A percentile compares a stretch with the other conserved stretches of the same genome.
phyloP scores from a whole-genome alignment of 257 asterid genomes.

The Hygrophila difformis region DNA sequence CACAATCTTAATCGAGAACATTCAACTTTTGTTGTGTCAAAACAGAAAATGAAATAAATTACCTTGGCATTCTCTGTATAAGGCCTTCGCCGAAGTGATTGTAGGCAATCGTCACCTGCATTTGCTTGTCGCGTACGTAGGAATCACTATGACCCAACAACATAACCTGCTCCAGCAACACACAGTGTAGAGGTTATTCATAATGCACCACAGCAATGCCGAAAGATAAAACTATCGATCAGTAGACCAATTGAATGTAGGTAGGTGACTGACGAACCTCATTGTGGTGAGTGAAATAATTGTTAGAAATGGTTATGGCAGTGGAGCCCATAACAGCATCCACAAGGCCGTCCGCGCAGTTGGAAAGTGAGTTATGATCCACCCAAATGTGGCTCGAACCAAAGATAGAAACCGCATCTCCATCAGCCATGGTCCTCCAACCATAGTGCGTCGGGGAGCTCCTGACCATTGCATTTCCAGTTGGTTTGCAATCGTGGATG shows the following conservation, averaged over 20 bases:
- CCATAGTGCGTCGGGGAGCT: slow-evolving; percentile 80
- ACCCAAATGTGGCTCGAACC: slow-evolving; percentile 92
- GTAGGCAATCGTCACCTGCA: slow-evolving; percentile 95
- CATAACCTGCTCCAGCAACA: slow-evolving; percentile 48
- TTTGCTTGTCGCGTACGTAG: slow-evolving; percentile 66
- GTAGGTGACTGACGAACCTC: slow-evolving; percentile 35
- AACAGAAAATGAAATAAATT: slow-evolving; percentile 5
- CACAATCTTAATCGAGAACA: not conserved
- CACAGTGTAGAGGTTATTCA: not conserved
- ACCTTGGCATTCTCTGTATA: slow-evolving; percentile 97
- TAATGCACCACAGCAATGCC: too few species aligned
- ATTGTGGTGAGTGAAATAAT: slow-evolving; percentile 79
- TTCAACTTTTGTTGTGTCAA: too few species aligned
- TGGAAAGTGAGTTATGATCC: slow-evolving; percentile 80
- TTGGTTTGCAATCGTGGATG: slow-evolving; percentile 76
- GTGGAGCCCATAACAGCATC: slow-evolving; percentile 98
- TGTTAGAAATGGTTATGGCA: slow-evolving; percentile 82
- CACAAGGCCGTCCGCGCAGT: slow-evolving; percentile 88
- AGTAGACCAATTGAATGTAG: slow-evolving; percentile 1
- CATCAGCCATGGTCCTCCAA: slow-evolving; percentile 95
- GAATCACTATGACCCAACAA: slow-evolving; percentile 94
- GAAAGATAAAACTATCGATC: too few species aligned
- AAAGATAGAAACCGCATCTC: slow-evolving; percentile 78
- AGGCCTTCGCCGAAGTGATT: slow-evolving; percentile 94
- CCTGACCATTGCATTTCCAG: slow-evolving; percentile 92